These are phyloP conservation scores for Eucalyptus virginea DNA, from an alignment of 345 rosid genomes.

Conservation along the genomic window DNA sequence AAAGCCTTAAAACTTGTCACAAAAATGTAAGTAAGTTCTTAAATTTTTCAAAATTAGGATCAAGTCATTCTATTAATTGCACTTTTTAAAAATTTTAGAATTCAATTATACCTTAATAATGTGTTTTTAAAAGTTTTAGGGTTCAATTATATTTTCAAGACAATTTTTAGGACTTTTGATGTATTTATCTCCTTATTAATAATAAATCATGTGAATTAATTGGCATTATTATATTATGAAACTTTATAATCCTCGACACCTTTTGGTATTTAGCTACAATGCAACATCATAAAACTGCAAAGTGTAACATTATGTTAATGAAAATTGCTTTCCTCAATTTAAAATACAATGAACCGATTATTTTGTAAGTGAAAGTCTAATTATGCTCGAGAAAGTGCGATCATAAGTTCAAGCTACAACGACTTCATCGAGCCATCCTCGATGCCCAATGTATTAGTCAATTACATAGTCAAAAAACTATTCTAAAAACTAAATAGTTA, in stretches of 20 bases:
- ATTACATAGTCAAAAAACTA: neutral
- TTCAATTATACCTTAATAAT: rapidly evolving
- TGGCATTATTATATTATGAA: neutral
- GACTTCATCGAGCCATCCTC: neutral
- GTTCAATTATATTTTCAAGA: too few relatives aligned
- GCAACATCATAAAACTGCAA: neutral
- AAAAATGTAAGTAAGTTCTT: too few relatives aligned
- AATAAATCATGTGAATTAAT: neutral
- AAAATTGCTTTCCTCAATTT: neutral
- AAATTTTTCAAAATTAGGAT: rapidly evolving
- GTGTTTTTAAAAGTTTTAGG: rapidly evolving
- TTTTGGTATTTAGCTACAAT: neutral
- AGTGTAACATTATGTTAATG: neutral
- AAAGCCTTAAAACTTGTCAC: too few relatives aligned
- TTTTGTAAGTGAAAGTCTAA: neutral
- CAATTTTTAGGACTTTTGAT: rapidly evolving
- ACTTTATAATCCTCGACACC: neutral
- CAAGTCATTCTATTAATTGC: rapidly evolving
- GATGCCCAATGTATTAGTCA: neutral
- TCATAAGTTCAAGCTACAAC: neutral
- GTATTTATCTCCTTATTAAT: rapidly evolving
- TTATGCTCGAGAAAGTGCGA: neutral
- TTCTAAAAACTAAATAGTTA: too few relatives aligned
- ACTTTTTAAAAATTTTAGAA: rapidly evolving
- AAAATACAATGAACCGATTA: neutral